phyloP scores from a whole-genome alignment of 192 early-diverging fungal species.

The Bifiguratus adelaidae region DNA sequence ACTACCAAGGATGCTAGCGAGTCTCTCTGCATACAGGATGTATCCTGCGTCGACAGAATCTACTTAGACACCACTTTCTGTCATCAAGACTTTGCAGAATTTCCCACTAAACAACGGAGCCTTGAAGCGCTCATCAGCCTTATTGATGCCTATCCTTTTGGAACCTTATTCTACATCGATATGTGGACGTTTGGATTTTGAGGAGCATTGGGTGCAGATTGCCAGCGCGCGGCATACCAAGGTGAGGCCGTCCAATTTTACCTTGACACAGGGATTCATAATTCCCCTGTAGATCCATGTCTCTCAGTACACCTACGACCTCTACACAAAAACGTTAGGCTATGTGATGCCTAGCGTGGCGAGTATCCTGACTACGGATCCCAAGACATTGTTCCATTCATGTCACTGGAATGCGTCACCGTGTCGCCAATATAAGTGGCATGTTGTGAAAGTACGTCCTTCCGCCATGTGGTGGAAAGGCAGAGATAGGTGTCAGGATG shows the following conservation, averaged over 20 bases:
- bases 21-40: constrained; percentile 5
- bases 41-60: constrained; percentile 17
- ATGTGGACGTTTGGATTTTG: constrained; percentile 34
- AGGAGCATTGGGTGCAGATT: constrained; percentile 31
- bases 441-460: not conserved
- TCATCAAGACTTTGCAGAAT: constrained; percentile 12
- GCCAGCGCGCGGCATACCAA: constrained; percentile 23
- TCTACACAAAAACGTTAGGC: not conserved
- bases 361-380: not conserved
- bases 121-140: constrained; percentile 15
- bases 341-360: not conserved
- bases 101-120: constrained; percentile 20
- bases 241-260: constrained; percentile 1
- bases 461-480: not conserved
- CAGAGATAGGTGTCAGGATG: too few species aligned
- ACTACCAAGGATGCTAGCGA: not conserved
- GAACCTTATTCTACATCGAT: constrained; percentile 25
- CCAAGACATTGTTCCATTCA: not conserved
- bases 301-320: not conserved
- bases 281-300: not conserved
- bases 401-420: not conserved
- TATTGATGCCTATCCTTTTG: constrained; percentile 11
- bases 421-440: not conserved
- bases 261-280: not conserved
- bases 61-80: constrained; percentile 42